These are phyloP conservation scores for Raphanus hybrid DNA, from an alignment of 441 rosid genomes.

Conservation along the genomic window DNA sequence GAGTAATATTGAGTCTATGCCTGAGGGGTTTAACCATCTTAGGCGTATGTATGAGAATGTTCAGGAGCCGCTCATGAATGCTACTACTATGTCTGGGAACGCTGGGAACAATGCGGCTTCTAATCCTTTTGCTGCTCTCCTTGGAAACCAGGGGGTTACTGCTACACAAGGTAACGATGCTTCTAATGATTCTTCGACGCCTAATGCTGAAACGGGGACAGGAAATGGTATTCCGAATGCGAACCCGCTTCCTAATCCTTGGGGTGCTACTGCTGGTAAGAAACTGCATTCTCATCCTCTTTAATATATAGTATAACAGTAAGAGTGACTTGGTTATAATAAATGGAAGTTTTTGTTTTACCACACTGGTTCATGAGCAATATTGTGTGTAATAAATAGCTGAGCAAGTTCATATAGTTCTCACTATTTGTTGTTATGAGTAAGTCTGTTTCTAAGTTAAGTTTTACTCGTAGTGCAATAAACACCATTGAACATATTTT, in stretches of 20 bases:
- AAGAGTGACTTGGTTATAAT: constrained; percentile 1
- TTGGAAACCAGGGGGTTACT: constrained; percentile 59
- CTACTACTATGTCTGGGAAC: constrained; percentile 61
- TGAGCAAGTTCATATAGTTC: constrained; percentile 20
- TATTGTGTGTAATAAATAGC: not conserved
- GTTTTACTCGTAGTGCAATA: not conserved
- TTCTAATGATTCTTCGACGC: constrained; percentile 48
- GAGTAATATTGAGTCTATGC: constrained; percentile 75
- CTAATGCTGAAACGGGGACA: constrained; percentile 51
- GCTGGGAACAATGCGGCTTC: constrained; percentile 49
- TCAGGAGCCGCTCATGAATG: constrained; percentile 67
- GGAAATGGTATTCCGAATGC: constrained; percentile 57
- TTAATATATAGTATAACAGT: not conserved
- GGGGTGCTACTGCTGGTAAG: constrained; percentile 62
- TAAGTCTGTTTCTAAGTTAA: not conserved
- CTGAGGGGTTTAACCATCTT: constrained; percentile 69
- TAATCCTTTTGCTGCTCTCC: constrained; percentile 72
- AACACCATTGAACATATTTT: constrained; percentile 18
- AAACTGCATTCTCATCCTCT: constrained; percentile 9
- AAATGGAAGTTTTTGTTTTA: constrained; percentile 16
- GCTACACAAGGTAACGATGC: constrained; percentile 50
- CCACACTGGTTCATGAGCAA: not conserved
- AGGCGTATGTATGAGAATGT: constrained; percentile 79
- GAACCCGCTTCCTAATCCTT: constrained; percentile 74
- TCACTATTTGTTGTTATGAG: not conserved